A percentile compares a stretch with the other conserved stretches of the same genome.
phyloP scores from a whole-genome alignment of 2,329 filamentous ascomycete species.

The Diplodia seriata region DNA sequence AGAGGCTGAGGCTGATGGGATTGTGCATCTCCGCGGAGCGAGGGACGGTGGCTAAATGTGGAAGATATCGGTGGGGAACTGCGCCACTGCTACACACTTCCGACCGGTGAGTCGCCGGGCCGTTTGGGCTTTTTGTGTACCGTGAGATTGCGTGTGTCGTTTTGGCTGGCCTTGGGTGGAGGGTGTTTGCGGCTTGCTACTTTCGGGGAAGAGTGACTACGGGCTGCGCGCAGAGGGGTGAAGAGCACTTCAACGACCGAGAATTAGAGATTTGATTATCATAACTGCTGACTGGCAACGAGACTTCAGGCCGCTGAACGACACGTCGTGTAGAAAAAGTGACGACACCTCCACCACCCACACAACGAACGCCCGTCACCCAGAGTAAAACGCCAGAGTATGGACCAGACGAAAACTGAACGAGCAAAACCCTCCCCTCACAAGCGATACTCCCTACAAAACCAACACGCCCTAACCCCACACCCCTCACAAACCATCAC shows the following conservation, averaged over 20 bases:
- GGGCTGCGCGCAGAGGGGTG: background rate
- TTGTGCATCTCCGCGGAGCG: slow-evolving; percentile 16
- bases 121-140: background rate
- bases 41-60: background rate
- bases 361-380: background rate
- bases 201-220: background rate
- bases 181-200: background rate
- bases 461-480: slow-evolving; percentile 15
- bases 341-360: background rate
- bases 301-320: background rate
- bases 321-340: background rate
- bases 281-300: background rate
- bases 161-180: background rate
- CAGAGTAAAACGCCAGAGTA: background rate
- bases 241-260: background rate
- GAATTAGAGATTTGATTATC: background rate
- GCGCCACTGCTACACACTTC: background rate
- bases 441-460: slow-evolving; percentile 18
- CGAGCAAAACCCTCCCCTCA: background rate
- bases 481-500: slow-evolving; percentile 9
- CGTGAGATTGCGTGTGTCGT: background rate
- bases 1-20: background rate
- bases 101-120: background rate
- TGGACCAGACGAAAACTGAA: background rate
- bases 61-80: background rate